Conservation (phyloP, 2,329 filamentous ascomycete species). For the Alternaria metachromatica region DNA sequence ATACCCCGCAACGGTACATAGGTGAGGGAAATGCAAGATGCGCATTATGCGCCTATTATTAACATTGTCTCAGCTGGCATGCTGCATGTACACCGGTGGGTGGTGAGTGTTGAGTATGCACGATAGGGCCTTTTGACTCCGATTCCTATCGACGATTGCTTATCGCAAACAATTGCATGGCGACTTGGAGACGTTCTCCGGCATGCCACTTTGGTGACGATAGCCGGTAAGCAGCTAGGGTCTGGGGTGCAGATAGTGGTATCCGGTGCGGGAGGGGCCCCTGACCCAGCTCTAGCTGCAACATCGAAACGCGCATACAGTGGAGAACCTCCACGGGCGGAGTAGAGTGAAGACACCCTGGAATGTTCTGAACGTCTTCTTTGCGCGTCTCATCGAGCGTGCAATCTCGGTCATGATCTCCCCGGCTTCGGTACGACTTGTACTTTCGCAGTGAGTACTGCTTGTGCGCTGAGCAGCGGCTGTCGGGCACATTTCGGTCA, state of each 20-base stretch:
- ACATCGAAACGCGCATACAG: slow-evolving; percentile 13
- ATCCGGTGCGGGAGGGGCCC: slow-evolving; percentile 4
- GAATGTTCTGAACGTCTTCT: slow-evolving; percentile 1
- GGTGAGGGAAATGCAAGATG: not conserved
- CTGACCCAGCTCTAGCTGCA: slow-evolving; percentile 4
- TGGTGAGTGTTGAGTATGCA: not conserved
- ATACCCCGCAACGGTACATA: slow-evolving; percentile 2
- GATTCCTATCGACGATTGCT: slow-evolving; percentile 1
- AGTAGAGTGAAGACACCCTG: not conserved
- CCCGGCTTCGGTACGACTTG: not conserved
- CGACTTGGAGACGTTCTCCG: slow-evolving; percentile 4
- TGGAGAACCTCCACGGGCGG: not conserved
- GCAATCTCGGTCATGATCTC: slow-evolving; percentile 6
- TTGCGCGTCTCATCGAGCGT: slow-evolving; percentile 2
- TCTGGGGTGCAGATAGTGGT: not conserved
- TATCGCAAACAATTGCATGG: not conserved
- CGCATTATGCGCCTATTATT: slow-evolving; percentile 1
- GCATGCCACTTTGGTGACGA: not conserved
- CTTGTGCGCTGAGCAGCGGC: not conserved
- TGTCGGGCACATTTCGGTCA: not conserved
- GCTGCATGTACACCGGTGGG: not conserved
- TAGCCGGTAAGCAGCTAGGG: slow-evolving; percentile 1
- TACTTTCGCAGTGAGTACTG: not conserved
- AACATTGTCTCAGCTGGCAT: slow-evolving; percentile 7
- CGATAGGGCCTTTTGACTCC: not conserved